Percentiles rank a stretch among this genome's conserved stretches.
These are phyloP conservation scores for Terfezia claveryi DNA, from an alignment of 495 filamentous ascomycete genomes.

Conservation along the genomic window DNA sequence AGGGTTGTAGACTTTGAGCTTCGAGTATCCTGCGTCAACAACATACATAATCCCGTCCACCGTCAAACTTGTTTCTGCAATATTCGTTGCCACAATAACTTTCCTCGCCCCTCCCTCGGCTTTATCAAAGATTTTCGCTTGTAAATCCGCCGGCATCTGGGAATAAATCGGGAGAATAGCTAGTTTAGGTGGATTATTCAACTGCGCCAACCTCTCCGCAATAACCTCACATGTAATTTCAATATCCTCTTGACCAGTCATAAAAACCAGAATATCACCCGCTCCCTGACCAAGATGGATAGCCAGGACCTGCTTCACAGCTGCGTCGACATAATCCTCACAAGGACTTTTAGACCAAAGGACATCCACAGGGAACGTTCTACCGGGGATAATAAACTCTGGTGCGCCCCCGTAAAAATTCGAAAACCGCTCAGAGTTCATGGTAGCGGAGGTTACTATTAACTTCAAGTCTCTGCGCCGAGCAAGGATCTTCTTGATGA, in stretches of 20 bases:
- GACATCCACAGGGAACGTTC: slow-evolving; percentile 92
- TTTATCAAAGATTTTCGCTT: slow-evolving; percentile 91
- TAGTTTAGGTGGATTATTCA: slow-evolving; percentile 88
- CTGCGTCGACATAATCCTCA: slow-evolving; percentile 93
- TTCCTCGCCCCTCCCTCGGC: slow-evolving; percentile 82
- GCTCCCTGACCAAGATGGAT: slow-evolving; percentile 83
- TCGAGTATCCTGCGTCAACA: slow-evolving; percentile 86
- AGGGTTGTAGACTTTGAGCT: slow-evolving; percentile 96
- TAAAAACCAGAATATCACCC: slow-evolving; percentile 94
- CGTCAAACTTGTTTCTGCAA: slow-evolving; percentile 93
- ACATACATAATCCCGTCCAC: slow-evolving; percentile 99
- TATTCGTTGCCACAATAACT: slow-evolving; percentile 96
- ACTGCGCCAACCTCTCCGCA: slow-evolving; percentile 64
- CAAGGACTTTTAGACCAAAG: slow-evolving; percentile 90
- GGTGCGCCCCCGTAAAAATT: slow-evolving; percentile 95
- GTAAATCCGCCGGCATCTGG: slow-evolving; percentile 96
- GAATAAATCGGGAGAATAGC: slow-evolving; percentile 96
- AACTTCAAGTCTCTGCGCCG: slow-evolving; percentile 79
- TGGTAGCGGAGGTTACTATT: slow-evolving; percentile 95
- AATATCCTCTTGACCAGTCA: slow-evolving; percentile 99
- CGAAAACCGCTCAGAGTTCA: slow-evolving; percentile 93
- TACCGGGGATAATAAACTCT: slow-evolving; percentile 87
- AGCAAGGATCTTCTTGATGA: slow-evolving; percentile 90
- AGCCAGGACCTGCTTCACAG: slow-evolving; percentile 89
- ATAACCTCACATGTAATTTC: slow-evolving; percentile 88